Base-by-base conservation (phyloP, 495 filamentous ascomycete genomes). In the Diplogelasinospora grovesii region DNA sequence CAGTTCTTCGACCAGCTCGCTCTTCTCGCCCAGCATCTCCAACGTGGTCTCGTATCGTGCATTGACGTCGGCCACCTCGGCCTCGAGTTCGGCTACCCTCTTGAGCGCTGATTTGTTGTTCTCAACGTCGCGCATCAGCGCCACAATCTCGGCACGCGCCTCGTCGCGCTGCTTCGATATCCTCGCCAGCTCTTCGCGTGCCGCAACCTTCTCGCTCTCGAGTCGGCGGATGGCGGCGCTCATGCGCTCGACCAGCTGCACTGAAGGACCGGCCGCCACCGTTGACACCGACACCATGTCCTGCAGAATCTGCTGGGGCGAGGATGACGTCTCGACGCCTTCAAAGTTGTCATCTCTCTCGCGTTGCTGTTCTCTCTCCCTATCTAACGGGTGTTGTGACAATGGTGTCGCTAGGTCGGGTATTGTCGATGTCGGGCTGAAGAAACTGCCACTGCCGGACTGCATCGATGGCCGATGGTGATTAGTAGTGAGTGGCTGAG, bases 211-310 rank as follows among this genome's bases (percentile, higher is more conserved):
- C 53, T 97, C 93, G 45, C 81, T 86, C 56, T 97, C 93, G 0
- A 98, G 69, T 3, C 90, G 77, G 20, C 92, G 82, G 16, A 99
- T 86, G 1, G 88, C 83, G 24, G 89, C 85, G 47, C 82, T 87
- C 90, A 99, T 95, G 30, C 93, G 83, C 61, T 97, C 92, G 4
- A 99, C 88, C 0, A 99, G 74, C 60, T 97, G 92, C 3, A 99
- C 90, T 3, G 85, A 90, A 3, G 92, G 92, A 0, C 92, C 92
- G 0, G 92, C 86, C 5, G 79, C 89, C 14, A 84, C 79, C 5
- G 92, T 94, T 2, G 86, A 92, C 13, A 86, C 86, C 10, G 85
- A 92, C 22, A 94, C 75, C 57, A 96, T 82, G 50, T 97, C 90
- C 50, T 89, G 84, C 51, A 90, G 75, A 13, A 83, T 78, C 39